phyloP scores from a whole-genome alignment of 2,329 filamentous ascomycete genomes.

The Hypoxylon sp. region DNA sequence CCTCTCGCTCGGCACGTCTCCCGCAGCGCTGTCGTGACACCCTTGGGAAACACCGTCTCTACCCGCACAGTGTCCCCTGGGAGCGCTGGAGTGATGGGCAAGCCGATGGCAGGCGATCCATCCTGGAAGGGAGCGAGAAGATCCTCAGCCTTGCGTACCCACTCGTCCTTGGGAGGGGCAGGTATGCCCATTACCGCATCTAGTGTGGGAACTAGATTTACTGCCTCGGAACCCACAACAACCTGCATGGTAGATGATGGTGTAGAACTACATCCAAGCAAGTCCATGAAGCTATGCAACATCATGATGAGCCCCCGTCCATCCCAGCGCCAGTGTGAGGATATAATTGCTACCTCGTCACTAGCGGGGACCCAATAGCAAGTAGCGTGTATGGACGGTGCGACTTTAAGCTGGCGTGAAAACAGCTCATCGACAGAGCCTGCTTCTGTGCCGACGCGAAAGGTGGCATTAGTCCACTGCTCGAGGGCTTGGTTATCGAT shows the following conservation, averaged over 20 bases:
- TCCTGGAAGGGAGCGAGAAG: slow-evolving; percentile 27
- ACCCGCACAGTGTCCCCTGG: slow-evolving; percentile 22
- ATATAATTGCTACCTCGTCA: slow-evolving; percentile 21
- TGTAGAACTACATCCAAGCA: background rate
- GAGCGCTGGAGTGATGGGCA: slow-evolving; percentile 20
- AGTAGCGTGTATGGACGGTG: slow-evolving; percentile 17
- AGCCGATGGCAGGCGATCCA: slow-evolving; percentile 23
- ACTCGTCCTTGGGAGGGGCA: slow-evolving; percentile 1
- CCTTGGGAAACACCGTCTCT: slow-evolving; percentile 12
- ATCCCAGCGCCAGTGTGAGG: slow-evolving; percentile 34
- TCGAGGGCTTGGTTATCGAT: background rate
- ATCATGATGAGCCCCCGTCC: slow-evolving; percentile 34
- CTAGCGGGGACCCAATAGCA: slow-evolving; percentile 32
- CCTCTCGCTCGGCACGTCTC: slow-evolving; percentile 20
- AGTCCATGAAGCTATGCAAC: slow-evolving; percentile 23
- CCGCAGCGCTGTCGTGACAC: slow-evolving; percentile 10
- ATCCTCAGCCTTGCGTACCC: slow-evolving; percentile 10
- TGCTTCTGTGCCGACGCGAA: slow-evolving; percentile 10
- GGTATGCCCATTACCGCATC: slow-evolving; percentile 16
- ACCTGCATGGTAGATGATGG: background rate
- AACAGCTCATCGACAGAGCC: slow-evolving; percentile 25
- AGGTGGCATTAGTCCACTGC: slow-evolving; percentile 13
- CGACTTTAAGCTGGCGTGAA: slow-evolving; percentile 22
- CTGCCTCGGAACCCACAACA: background rate
- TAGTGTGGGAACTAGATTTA: slow-evolving; percentile 17